Percentiles rank a stretch among this genome's conserved stretches.
Evolutionary conservation across 2,329 filamentous ascomycete species (phyloP).

Genomic region (Neonectria coccinea): DNA sequence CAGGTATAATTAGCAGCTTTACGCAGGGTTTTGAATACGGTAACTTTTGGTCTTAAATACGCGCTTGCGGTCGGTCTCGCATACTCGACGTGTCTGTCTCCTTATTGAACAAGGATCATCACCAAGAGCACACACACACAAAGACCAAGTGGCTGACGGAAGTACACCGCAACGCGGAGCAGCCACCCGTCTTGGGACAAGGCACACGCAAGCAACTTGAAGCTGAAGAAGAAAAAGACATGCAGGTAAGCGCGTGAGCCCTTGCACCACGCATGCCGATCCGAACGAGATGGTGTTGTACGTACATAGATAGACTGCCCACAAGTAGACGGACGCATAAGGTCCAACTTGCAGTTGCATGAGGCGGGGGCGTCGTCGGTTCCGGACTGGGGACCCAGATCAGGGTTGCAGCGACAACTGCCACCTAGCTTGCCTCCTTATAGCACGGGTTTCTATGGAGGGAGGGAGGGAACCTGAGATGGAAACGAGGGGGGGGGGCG

Average conservation of each 20-base stretch:
- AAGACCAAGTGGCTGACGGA: background rate
- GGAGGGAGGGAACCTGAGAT: too few species aligned
- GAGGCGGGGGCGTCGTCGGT: background rate
- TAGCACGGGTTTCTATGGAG: too few species aligned
- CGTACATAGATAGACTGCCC: background rate
- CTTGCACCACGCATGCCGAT: background rate
- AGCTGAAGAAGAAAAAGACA: background rate
- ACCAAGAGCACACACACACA: background rate
- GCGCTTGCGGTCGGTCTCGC: background rate
- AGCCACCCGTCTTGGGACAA: background rate
- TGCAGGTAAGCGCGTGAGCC: background rate
- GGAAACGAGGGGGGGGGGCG: too few species aligned
- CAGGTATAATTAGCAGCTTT: conserved; percentile 21
- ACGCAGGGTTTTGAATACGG: conserved; percentile 14
- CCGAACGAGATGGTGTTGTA: background rate
- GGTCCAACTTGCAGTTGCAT: background rate
- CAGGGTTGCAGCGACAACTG: too few species aligned
- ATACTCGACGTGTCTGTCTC: background rate
- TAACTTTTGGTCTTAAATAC: background rate
- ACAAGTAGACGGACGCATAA: background rate
- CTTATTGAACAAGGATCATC: background rate
- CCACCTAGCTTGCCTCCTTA: too few species aligned
- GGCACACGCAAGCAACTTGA: background rate
- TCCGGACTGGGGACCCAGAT: background rate
- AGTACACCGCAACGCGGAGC: background rate